A percentile compares a stretch with the other conserved stretches of the same genome.
Conservation (phyloP, 148 eudicot genomes). For the Salicornia ramosissima region DNA sequence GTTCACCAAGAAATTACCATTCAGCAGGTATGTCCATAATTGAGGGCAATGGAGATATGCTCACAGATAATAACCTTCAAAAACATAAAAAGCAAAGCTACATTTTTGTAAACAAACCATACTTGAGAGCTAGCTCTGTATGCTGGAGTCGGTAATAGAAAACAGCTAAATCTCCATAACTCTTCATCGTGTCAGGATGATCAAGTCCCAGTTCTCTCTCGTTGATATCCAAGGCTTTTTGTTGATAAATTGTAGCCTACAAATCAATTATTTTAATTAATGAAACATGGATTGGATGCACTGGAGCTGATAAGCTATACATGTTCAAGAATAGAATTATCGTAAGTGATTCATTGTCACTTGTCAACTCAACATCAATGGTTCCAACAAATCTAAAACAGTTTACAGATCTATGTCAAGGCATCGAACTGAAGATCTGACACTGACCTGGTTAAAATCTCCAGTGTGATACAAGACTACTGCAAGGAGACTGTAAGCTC, state of each 20-base stretch:
- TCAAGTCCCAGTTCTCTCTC: slow-evolving; percentile 98
- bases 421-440: slow-evolving; percentile 11
- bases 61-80: not conserved
- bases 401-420: not conserved
- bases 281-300: slow-evolving; percentile 4
- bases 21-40: not conserved
- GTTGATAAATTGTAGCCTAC: slow-evolving; percentile 99
- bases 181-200: slow-evolving; percentile 99
- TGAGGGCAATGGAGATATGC: not conserved
- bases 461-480: slow-evolving; percentile 98
- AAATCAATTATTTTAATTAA: slow-evolving; percentile 13
- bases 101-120: slow-evolving; percentile 26
- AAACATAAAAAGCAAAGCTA: not conserved
- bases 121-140: slow-evolving; percentile 99
- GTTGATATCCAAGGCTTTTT: slow-evolving; percentile 98
- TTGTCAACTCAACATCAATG: slow-evolving; percentile 8
- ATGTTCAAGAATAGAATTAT: not conserved
- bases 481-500: slow-evolving; percentile 99
- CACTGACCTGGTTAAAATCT: slow-evolving; percentile 92
- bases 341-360: not conserved
- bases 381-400: not conserved
- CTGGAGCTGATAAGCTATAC: not conserved
- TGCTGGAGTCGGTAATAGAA: slow-evolving; percentile 99
- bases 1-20: not conserved
- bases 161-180: slow-evolving; percentile 98